Evolutionary conservation across 2,329 filamentous ascomycete species (phyloP).

Genomic region (Mycosphaerella sp.): DNA sequence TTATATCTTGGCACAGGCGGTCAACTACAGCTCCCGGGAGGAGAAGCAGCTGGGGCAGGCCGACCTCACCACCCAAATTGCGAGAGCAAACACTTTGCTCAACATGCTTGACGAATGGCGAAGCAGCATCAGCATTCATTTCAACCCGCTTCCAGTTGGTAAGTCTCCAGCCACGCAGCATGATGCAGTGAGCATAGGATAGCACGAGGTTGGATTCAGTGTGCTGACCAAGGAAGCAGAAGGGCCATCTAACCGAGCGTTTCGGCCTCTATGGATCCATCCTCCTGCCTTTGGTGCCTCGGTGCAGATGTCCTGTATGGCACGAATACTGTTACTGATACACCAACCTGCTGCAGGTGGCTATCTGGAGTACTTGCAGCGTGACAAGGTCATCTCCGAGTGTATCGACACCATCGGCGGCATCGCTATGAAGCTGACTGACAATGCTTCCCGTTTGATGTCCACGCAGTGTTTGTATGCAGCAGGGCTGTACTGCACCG

Average conservation of each 20-base stretch:
- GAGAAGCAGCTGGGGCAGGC: constrained; percentile 40
- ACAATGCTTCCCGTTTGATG: constrained; percentile 40
- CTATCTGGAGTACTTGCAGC: constrained; percentile 43
- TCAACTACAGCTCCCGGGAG: constrained; percentile 54
- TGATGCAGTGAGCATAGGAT: not conserved
- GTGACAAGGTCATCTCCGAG: constrained; percentile 42
- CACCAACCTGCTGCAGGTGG: constrained; percentile 48
- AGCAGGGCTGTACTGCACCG: constrained; percentile 40
- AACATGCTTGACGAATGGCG: constrained; percentile 49
- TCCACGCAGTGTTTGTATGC: constrained; percentile 41
- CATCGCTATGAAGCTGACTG: constrained; percentile 42
- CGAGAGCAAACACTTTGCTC: constrained; percentile 38
- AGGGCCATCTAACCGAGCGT: constrained; percentile 40
- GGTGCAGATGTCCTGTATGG: constrained; percentile 49
- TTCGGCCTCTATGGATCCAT: constrained; percentile 48
- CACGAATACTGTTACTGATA: constrained; percentile 48
- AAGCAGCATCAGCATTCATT: constrained; percentile 40
- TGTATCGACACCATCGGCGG: constrained; percentile 47
- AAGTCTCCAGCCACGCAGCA: not conserved
- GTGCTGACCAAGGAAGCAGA: constrained; percentile 1
- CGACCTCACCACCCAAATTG: constrained; percentile 39
- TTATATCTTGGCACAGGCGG: constrained; percentile 51
- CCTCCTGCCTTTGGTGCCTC: constrained; percentile 43
- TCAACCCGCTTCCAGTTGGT: constrained; percentile 37
- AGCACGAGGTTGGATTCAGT: not conserved